Evolutionary conservation across 805 yeast species (phyloP).

Genomic region (Nakazawaea molendinolei): DNA sequence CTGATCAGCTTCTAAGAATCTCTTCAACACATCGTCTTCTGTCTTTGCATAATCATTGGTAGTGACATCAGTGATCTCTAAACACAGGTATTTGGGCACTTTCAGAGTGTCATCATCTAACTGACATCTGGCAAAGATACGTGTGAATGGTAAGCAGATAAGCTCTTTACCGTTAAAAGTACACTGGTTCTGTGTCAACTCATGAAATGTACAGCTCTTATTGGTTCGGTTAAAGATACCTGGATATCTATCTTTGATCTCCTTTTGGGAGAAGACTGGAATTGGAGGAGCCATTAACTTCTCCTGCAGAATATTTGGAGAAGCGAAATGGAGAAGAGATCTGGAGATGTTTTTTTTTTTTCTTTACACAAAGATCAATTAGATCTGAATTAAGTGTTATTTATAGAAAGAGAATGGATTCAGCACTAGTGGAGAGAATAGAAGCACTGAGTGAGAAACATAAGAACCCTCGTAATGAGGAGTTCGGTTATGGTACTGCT

Average conservation of each 20-base stretch:
- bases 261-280: constrained; percentile 35
- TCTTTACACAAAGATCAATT: neutral
- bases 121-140: constrained; percentile 38
- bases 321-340: too few species aligned
- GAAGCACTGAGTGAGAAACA: constrained; percentile 19
- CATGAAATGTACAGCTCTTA: constrained; percentile 26
- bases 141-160: constrained; percentile 41
- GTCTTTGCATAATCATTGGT: constrained; percentile 26
- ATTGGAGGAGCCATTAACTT: constrained; percentile 44
- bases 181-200: constrained; percentile 42
- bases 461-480: constrained; percentile 36
- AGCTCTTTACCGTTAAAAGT: constrained; percentile 35
- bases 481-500: constrained; percentile 87
- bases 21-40: constrained; percentile 16
- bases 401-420: neutral
- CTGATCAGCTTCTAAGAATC: constrained; percentile 25
- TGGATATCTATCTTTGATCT: constrained; percentile 23
- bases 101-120: constrained; percentile 18
- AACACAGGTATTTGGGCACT: constrained; percentile 12
- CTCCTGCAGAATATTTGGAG: too few species aligned
- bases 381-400: neutral
- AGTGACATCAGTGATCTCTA: constrained; percentile 30
- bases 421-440: constrained; percentile 15
- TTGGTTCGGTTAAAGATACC: constrained; percentile 18
- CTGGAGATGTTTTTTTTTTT: constrained; percentile 1